These are phyloP conservation scores for Xerocomellus amylosporus DNA, from an alignment of 768 basidiomycete species.

Conservation along the genomic window DNA sequence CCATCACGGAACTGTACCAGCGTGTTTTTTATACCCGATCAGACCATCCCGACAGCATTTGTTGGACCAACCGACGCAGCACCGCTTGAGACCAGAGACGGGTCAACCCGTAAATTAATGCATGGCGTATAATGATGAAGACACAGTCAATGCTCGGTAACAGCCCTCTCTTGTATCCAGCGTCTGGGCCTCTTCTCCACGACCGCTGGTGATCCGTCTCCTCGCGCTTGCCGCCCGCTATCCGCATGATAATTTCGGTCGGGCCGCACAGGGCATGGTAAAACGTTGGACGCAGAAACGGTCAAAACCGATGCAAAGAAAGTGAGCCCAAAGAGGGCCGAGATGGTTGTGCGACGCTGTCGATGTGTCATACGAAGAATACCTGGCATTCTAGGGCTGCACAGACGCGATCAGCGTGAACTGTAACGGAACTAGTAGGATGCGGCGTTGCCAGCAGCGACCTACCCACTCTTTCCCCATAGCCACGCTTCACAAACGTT, in stretches of 20 bases:
- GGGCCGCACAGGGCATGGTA: conserved; percentile 76
- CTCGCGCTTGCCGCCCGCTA: conserved; percentile 34
- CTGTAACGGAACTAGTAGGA: conserved; percentile 16
- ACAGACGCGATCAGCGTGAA: conserved; percentile 49
- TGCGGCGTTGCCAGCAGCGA: background rate
- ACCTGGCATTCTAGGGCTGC: conserved; percentile 57
- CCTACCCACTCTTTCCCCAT: conserved; percentile 29
- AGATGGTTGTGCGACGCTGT: conserved; percentile 69
- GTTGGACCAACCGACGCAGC: background rate
- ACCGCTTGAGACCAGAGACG: background rate
- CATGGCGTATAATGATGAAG: background rate
- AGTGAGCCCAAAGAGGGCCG: conserved; percentile 77
- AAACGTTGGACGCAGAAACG: conserved; percentile 72
- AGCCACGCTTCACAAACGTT: conserved; percentile 9
- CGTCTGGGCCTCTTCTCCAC: conserved; percentile 64
- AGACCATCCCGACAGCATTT: background rate
- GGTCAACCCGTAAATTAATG: conserved; percentile 1
- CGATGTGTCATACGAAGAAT: conserved; percentile 52
- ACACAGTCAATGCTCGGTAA: conserved; percentile 15
- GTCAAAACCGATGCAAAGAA: conserved; percentile 77
- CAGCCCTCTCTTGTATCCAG: conserved; percentile 75
- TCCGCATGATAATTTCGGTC: conserved; percentile 60
- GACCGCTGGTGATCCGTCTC: conserved; percentile 35
- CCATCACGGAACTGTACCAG: conserved; percentile 21
- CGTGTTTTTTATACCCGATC: conserved; percentile 22